These are phyloP conservation scores for Ophiostoma sp. DNA, from an alignment of 2,329 filamentous ascomycete species.

Conservation along the genomic window DNA sequence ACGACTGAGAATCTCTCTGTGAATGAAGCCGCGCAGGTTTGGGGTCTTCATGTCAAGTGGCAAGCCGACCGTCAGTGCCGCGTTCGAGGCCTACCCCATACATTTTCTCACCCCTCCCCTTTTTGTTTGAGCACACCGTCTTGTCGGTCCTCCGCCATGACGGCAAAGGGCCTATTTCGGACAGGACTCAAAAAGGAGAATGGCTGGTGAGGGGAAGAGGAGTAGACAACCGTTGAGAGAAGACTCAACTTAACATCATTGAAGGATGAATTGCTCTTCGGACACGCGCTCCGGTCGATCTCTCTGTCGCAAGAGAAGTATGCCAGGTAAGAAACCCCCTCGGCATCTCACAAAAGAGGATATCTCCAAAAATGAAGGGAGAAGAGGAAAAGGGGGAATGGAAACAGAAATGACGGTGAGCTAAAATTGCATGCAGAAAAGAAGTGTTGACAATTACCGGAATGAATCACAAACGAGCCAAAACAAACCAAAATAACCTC, in stretches of 20 bases:
- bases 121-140: not conserved
- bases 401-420: not conserved
- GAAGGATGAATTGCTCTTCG: not conserved
- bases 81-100: not conserved
- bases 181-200: not conserved
- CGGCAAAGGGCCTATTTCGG: not conserved
- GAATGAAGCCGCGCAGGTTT: constrained; percentile 13
- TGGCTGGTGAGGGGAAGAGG: not conserved
- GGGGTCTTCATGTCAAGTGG: not conserved
- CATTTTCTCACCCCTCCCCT: not conserved
- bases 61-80: not conserved
- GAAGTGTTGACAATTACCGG: not conserved
- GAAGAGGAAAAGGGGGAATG: not conserved
- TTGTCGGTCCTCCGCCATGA: not conserved
- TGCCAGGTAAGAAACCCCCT: not conserved
- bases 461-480: not conserved
- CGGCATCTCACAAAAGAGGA: not conserved
- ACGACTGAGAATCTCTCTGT: not conserved
- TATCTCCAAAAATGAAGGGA: not conserved
- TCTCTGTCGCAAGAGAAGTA: not conserved
- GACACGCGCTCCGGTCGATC: not conserved
- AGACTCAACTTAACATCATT: not conserved
- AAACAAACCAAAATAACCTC: not conserved
- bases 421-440: not conserved
- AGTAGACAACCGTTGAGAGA: too few species aligned